These are phyloP conservation scores for Geotrichum australiense DNA, from an alignment of 1,139 yeast genomes.

Conservation along the genomic window DNA sequence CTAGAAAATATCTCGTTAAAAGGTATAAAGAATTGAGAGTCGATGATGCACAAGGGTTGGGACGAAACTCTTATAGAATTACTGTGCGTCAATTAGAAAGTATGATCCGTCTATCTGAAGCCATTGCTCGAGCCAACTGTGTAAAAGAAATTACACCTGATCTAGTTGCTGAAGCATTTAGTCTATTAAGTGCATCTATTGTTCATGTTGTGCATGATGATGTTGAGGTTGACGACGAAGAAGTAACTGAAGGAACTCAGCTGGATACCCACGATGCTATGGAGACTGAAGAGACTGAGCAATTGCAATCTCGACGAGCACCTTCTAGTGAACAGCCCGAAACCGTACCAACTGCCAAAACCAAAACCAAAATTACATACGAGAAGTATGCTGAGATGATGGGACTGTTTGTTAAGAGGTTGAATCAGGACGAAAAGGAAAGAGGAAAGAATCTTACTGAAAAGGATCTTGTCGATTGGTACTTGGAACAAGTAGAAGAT, in stretches of 20 bases:
- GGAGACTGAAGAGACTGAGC: conserved; percentile 16
- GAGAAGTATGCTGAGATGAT: conserved; percentile 82
- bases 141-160: conserved; percentile 80
- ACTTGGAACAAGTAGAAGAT: conserved; percentile 67
- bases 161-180: conserved; percentile 92
- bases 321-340: conserved; percentile 12
- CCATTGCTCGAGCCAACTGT: conserved; percentile 96
- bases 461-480: conserved; percentile 69
- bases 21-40: conserved; percentile 82
- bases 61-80: conserved; percentile 78
- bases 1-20: conserved; percentile 69
- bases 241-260: background rate
- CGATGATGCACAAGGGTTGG: conserved; percentile 89
- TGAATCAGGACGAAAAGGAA: conserved; percentile 41
- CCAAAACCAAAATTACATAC: conserved; percentile 59
- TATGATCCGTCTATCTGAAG: conserved; percentile 88
- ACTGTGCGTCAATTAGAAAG: conserved; percentile 95
- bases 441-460: conserved; percentile 63
- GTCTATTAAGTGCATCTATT: conserved; percentile 80
- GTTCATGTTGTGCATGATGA: conserved; percentile 95
- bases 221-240: conserved; percentile 57
- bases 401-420: conserved; percentile 67
- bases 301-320: conserved; percentile 9
- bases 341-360: conserved; percentile 21
- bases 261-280: conserved; percentile 2